A percentile compares a stretch with the other conserved stretches of the same genome.
Evolutionary conservation across 2,329 filamentous ascomycete species (phyloP).

Genomic region (Trichoderma arundinaceum): DNA sequence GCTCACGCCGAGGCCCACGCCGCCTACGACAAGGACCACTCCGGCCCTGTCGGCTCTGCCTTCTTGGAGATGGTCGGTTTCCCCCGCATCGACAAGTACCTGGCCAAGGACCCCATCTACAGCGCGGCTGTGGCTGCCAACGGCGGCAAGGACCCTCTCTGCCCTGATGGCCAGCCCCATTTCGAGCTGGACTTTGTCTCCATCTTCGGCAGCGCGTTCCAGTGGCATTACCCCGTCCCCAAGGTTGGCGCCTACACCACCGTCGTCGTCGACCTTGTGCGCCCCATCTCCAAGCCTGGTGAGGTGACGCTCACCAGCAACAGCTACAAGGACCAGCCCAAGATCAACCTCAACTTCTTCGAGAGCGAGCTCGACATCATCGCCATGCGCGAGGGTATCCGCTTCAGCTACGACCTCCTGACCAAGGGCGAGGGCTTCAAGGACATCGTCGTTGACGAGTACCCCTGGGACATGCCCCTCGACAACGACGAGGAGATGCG

Average conservation of each 20-base stretch:
- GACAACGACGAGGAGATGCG: conserved; percentile 62
- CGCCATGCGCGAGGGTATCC: conserved; percentile 62
- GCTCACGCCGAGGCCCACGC: conserved; percentile 44
- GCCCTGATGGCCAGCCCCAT: conserved; percentile 62
- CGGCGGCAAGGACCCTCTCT: conserved; percentile 58
- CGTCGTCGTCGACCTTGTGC: conserved; percentile 57
- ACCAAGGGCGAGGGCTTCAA: conserved; percentile 62
- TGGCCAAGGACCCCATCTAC: conserved; percentile 57
- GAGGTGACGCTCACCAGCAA: conserved; percentile 61
- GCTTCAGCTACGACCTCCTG: conserved; percentile 62
- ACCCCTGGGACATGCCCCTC: conserved; percentile 66
- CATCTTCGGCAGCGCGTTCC: conserved; percentile 59
- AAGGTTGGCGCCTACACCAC: conserved; percentile 58
- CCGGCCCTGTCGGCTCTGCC: conserved; percentile 49
- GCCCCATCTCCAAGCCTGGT: conserved; percentile 52
- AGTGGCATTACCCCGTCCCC: conserved; percentile 53
- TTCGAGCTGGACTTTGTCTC: conserved; percentile 68
- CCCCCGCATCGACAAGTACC: conserved; percentile 60
- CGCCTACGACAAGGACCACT: conserved; percentile 47
- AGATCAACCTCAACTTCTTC: conserved; percentile 67
- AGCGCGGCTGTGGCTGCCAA: conserved; percentile 48
- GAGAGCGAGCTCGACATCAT: conserved; percentile 61
- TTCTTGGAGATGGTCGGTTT: conserved; percentile 60
- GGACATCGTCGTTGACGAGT: conserved; percentile 58
- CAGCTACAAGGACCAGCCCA: conserved; percentile 62